Evolutionary conservation across 768 basidiomycete species (phyloP).

Genomic region (Lactarius trivialis): DNA sequence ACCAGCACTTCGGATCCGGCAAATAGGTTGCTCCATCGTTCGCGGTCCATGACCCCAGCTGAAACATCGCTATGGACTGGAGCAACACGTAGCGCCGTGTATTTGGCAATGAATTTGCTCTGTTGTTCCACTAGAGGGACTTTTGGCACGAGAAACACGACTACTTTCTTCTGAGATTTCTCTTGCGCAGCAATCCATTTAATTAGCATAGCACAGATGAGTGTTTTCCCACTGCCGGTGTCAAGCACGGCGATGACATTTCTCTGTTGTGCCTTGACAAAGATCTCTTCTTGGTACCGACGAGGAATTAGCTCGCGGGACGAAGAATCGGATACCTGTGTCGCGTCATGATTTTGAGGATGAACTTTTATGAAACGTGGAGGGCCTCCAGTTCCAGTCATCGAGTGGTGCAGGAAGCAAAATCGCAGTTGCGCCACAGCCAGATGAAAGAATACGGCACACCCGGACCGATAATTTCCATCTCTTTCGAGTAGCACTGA

Average conservation of each 20-base stretch:
- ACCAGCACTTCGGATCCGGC: conserved; percentile 67
- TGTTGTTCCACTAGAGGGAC: conserved; percentile 85
- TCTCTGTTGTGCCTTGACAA: conserved; percentile 40
- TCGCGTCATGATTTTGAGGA: neutral
- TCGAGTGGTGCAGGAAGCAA: neutral
- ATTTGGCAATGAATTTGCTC: conserved; percentile 52
- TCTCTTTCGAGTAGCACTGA: neutral
- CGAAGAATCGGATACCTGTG: conserved; percentile 1
- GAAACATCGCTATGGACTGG: conserved; percentile 67
- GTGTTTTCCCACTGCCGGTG: conserved; percentile 57
- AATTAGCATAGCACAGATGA: conserved; percentile 58
- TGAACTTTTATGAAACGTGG: neutral
- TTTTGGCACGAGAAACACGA: conserved; percentile 80
- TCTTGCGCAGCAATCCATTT: conserved; percentile 62
- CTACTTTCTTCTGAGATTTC: conserved; percentile 46
- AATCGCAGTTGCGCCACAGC: neutral
- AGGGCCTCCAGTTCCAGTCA: neutral
- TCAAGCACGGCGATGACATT: conserved; percentile 56
- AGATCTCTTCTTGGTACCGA: conserved; percentile 52
- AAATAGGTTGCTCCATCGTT: conserved; percentile 59
- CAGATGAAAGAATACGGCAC: neutral
- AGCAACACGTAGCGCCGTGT: conserved; percentile 60
- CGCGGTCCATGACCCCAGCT: conserved; percentile 62
- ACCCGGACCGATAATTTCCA: neutral
- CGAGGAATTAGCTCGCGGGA: conserved; percentile 32